Evolutionary conservation across 345 rosid genomes (phyloP).

Genomic region (Arabidopsis thaliana): TAIR10.1 NC_003070.9:3169001-3169500

Average conservation of each 20-base stretch:
- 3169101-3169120: slow-evolving; percentile 70
- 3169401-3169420: slow-evolving; percentile 86
- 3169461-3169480: slow-evolving; percentile 70
- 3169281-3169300: not conserved
- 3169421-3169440: slow-evolving; percentile 60
- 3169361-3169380: slow-evolving; percentile 72
- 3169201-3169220: slow-evolving; percentile 50
- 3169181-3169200: slow-evolving; percentile 50
- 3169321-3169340: slow-evolving; percentile 61
- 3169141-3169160: slow-evolving; percentile 80
- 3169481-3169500: slow-evolving; percentile 4
- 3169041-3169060: slow-evolving; percentile 79
- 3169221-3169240: slow-evolving; percentile 54
- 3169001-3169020: slow-evolving; percentile 57
- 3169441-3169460: slow-evolving; percentile 75
- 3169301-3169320: not conserved
- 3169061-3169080: slow-evolving; percentile 62
- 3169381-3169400: slow-evolving; percentile 72
- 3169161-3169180: slow-evolving; percentile 58
- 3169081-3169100: slow-evolving; percentile 80
- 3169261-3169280: too few relatives aligned
- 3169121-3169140: slow-evolving; percentile 92
- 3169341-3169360: slow-evolving; percentile 73
- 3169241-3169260: not conserved
- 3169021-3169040: slow-evolving; percentile 85